Evolutionary conservation across 495 filamentous ascomycete genomes (phyloP), one percentile per base, ranked within the genome.

Genomic region (Pyrenopolyporus hunteri): DNA sequence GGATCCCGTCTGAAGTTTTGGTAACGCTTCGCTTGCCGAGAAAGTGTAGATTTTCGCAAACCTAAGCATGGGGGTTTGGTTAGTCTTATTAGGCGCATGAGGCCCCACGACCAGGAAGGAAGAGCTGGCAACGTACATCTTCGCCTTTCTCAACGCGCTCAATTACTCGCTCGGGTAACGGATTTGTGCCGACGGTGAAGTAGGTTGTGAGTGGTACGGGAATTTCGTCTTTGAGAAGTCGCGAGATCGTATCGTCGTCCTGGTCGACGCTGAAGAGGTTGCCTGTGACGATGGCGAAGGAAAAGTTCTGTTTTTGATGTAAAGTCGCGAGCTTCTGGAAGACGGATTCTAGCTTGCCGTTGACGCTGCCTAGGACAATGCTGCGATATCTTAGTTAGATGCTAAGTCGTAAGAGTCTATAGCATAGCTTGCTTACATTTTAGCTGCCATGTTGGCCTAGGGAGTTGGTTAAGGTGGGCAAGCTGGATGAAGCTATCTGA

Each of bases 1-100:
- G 84, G 17, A 98, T 80, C 8, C 94, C 94, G 49, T 96, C 92
- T 16, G 89, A 87, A 0, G 94, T 98, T 70, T 93, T 97, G 32
- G 91, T 85, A 6, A 86, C 85, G 23, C 86, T 89, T 50, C 90
- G 87, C 70, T 92, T 95, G 17, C 91, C 91, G 0, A 98, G 84
- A 70, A 86, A 95, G 74, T 88, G 91, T 2, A 98, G 81, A 62
- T 98, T 97, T 1, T 86, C 79, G 64, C 92, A 96, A 19, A 98
- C 78, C 70, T 94, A 22, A 1, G 54, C 1, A 19, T 8, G 14
- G 46, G 37, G 28, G 6, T 1, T 47, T 22, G 19, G 14, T 42
- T 17, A 33, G 35, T 28, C 16, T 4, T 11, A 25, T 14, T 25
- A 20, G 17, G 6, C 23, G 33, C 19, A 29, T 16, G 9, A 25